A percentile compares a stretch with the other conserved stretches of the same genome.
These are phyloP conservation scores for Blakeslea trispora DNA, from an alignment of 371 early-diverging fungal species.

Conservation along the genomic window DNA sequence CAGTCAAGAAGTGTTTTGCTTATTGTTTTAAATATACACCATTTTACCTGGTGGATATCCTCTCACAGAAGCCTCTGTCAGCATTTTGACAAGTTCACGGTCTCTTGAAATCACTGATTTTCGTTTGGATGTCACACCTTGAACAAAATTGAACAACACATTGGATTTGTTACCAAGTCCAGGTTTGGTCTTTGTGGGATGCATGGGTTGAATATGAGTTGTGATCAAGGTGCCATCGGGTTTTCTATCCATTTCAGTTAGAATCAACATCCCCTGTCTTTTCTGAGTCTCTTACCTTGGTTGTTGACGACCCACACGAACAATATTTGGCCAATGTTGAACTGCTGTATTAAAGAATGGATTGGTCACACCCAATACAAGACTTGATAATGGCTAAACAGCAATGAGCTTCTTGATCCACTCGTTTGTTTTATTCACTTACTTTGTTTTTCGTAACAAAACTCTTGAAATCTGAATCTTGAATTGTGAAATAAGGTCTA, in stretches of 20 bases:
- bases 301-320: conserved; percentile 71
- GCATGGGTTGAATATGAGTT: conserved; percentile 28
- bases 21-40: conserved; percentile 3
- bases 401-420: too few species aligned
- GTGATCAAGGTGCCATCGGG: conserved; percentile 49
- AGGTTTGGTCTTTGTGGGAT: conserved; percentile 28
- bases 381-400: conserved; percentile 82
- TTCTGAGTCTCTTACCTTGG: conserved; percentile 39
- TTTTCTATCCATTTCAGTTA: conserved; percentile 32
- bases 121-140: conserved; percentile 77
- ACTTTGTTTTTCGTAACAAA: conserved; percentile 69
- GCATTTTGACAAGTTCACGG: conserved; percentile 66
- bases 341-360: conserved; percentile 89
- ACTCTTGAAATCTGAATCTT: conserved; percentile 88
- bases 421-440: conserved; percentile 4
- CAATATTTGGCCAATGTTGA: conserved; percentile 91
- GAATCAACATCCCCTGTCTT: too few species aligned
- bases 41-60: conserved; percentile 63
- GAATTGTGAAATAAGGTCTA: conserved; percentile 96
- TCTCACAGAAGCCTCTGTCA: conserved; percentile 68
- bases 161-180: conserved; percentile 37
- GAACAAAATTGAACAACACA: conserved; percentile 57
- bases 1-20: too few species aligned
- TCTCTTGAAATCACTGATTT: conserved; percentile 81
- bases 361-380: conserved; percentile 93